Percentiles rank a stretch among this genome's conserved stretches.
These are phyloP conservation scores for Cystofilobasidium capitatum DNA, from an alignment of 768 basidiomycete genomes.

Conservation along the genomic window DNA sequence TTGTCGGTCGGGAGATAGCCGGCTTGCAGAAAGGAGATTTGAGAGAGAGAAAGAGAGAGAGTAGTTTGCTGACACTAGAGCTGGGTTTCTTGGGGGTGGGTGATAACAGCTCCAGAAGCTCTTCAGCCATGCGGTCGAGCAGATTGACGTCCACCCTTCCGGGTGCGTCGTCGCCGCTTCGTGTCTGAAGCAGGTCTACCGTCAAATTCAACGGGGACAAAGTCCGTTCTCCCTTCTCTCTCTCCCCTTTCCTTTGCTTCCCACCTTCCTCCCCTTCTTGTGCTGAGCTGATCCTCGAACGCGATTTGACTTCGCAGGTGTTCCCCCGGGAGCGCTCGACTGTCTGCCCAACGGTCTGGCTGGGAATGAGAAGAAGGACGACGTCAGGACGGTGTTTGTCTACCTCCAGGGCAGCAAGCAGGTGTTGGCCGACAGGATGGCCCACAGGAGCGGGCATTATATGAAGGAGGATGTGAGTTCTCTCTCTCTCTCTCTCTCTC, in stretches of 20 bases:
- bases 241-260: not conserved
- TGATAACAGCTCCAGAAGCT: conserved; percentile 13
- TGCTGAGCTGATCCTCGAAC: not conserved
- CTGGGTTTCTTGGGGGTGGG: too few relatives aligned
- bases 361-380: not conserved
- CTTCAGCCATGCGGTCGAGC: not conserved
- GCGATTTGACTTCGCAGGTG: not conserved
- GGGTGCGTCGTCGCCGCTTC: conserved; percentile 24
- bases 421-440: conserved; percentile 13
- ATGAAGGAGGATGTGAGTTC: conserved; percentile 4
- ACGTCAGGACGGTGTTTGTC: conserved; percentile 19
- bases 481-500: not conserved
- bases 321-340: not conserved
- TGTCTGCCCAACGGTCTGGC: conserved; percentile 17
- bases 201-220: conserved; percentile 20
- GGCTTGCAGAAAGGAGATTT: not conserved
- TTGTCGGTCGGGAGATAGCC: not conserved
- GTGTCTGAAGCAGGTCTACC: conserved; percentile 16
- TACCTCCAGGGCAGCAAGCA: conserved; percentile 19
- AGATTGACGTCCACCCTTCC: conserved; percentile 10
- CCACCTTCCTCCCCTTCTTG: not conserved
- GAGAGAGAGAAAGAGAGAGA: too few relatives aligned
- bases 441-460: conserved; percentile 10
- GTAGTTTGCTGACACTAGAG: too few relatives aligned
- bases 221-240: not conserved